These are phyloP conservation scores for Cardamine resedifolia DNA, from an alignment of 345 rosid species.

Conservation along the genomic window DNA sequence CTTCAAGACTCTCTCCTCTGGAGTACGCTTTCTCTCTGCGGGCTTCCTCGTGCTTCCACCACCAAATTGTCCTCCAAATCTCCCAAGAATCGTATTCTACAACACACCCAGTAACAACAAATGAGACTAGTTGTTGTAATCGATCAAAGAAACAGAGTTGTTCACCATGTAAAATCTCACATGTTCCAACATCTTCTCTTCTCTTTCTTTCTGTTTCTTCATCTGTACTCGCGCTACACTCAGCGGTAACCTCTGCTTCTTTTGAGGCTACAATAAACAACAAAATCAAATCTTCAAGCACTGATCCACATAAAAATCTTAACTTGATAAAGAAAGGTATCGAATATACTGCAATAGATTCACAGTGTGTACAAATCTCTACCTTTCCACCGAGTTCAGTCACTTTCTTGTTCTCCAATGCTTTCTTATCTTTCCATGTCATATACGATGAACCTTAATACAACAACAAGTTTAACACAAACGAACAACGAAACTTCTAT, in stretches of 20 bases:
- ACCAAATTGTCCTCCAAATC: conserved; percentile 52
- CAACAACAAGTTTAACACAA: not conserved
- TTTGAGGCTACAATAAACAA: conserved; percentile 49
- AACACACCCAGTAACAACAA: not conserved
- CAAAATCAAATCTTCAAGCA: not conserved
- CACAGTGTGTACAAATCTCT: not conserved
- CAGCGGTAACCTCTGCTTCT: conserved; percentile 76
- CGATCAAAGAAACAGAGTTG: not conserved
- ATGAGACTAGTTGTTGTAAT: not conserved
- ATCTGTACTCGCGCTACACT: conserved; percentile 74
- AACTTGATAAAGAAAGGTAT: not conserved
- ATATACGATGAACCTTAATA: conserved; percentile 49
- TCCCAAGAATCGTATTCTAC: conserved; percentile 60
- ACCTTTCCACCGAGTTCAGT: conserved; percentile 88
- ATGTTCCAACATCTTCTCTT: conserved; percentile 59
- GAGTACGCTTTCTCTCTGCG: conserved; percentile 47
- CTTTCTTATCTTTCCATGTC: conserved; percentile 92
- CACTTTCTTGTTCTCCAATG: conserved; percentile 64
- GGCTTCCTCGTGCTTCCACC: conserved; percentile 41
- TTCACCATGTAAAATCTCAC: conserved; percentile 38
- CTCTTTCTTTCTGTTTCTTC: conserved; percentile 82
- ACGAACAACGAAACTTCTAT: not conserved
- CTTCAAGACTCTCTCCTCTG: conserved; percentile 61
- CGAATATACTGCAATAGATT: too few species aligned
- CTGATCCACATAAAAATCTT: not conserved